Conservation (phyloP, 2,329 filamentous ascomycete genomes). For the Septoria linicola region DNA sequence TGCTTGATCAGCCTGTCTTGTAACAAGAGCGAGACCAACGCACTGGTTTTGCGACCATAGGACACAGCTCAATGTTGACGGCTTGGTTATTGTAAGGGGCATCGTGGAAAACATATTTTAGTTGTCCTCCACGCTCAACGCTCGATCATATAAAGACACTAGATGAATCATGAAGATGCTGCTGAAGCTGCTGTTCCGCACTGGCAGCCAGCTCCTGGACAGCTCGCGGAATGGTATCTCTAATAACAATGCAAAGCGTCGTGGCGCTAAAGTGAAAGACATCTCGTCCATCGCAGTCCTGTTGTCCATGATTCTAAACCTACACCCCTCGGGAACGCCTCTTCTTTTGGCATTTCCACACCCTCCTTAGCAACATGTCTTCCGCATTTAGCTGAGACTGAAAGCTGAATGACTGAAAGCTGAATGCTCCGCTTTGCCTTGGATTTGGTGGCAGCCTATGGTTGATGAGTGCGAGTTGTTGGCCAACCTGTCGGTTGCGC, state of each 20-base stretch:
- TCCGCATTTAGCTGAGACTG: not conserved
- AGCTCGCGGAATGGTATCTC: constrained; percentile 2
- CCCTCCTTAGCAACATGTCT: not conserved
- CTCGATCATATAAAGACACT: too few species aligned
- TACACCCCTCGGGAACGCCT: too few species aligned
- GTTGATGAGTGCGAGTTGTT: not conserved
- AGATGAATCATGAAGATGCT: too few species aligned
- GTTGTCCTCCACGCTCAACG: too few species aligned
- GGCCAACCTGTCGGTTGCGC: not conserved
- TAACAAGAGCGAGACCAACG: too few species aligned
- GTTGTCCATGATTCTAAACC: too few species aligned
- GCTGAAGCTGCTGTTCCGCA: constrained; percentile 15
- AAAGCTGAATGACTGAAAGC: not conserved
- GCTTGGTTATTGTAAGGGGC: too few species aligned
- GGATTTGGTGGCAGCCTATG: not conserved
- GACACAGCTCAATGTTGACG: too few species aligned
- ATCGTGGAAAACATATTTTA: too few species aligned
- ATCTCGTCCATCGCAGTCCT: not conserved
- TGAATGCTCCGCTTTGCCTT: too few species aligned
- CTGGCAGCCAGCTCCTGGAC: constrained; percentile 14
- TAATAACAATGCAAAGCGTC: not conserved
- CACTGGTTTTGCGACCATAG: too few species aligned
- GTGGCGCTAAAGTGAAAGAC: not conserved
- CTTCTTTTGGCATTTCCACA: not conserved
- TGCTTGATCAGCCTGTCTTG: too few species aligned